Evolutionary conservation across 108 stramenopile genomes (phyloP).

Genomic region (Pseudonitzschia multiseries): DNA sequence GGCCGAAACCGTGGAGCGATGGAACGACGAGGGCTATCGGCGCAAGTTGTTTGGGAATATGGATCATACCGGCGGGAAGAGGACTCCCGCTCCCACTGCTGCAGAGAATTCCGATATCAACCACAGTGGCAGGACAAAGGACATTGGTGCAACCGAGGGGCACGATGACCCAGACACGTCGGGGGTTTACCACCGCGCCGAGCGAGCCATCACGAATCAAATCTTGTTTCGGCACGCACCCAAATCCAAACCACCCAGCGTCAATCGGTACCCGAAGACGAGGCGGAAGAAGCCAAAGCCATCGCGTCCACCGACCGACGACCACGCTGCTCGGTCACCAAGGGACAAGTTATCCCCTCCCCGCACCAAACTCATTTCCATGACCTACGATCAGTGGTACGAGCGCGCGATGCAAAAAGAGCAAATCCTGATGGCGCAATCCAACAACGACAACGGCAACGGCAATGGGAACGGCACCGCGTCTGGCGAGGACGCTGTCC

Average conservation of each 20-base stretch:
- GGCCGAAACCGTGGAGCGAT: slow-evolving; percentile 74
- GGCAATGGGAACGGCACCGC: slow-evolving; percentile 33
- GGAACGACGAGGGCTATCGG: slow-evolving; percentile 85
- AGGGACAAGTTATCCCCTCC: slow-evolving; percentile 47
- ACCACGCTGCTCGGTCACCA: background rate
- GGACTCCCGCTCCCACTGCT: background rate
- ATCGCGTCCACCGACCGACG: background rate
- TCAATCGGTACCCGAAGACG: background rate
- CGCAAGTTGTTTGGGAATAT: slow-evolving; percentile 63
- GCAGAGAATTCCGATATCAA: background rate
- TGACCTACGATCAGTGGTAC: slow-evolving; percentile 89
- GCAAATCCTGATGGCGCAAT: slow-evolving; percentile 28
- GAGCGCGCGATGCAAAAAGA: slow-evolving; percentile 57
- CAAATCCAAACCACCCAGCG: background rate
- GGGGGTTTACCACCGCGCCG: slow-evolving; percentile 55
- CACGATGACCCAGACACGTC: background rate
- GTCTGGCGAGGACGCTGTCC: slow-evolving; percentile 40
- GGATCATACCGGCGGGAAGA: background rate
- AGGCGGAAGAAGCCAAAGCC: slow-evolving; percentile 10
- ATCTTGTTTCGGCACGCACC: slow-evolving; percentile 91
- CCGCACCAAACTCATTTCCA: slow-evolving; percentile 75
- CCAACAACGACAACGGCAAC: background rate
- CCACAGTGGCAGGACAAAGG: background rate
- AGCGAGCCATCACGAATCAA: slow-evolving; percentile 87
- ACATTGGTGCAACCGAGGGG: background rate